Evolutionary conservation across 176 grass and related monocot species (phyloP).

Genomic region (Thalia dealbata): DNA sequence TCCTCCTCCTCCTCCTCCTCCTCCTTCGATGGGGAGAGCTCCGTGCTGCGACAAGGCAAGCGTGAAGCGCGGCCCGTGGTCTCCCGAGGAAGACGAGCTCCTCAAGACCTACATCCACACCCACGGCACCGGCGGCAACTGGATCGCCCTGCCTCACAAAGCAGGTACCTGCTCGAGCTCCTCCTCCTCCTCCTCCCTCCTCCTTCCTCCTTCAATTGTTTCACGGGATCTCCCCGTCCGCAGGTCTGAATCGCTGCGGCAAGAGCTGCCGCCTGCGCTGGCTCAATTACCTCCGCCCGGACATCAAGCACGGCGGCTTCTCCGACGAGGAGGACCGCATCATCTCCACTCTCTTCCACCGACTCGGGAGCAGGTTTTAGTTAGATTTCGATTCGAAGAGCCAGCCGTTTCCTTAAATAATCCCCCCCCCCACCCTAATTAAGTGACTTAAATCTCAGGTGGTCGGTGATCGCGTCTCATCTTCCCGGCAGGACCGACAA

Average conservation of each 20-base stretch:
- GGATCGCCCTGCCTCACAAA: slow-evolving; percentile 75
- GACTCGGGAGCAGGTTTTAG: slow-evolving; percentile 57
- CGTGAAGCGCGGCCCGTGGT: slow-evolving; percentile 77
- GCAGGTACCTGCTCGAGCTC: slow-evolving; percentile 37
- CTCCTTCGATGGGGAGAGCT: slow-evolving; percentile 47
- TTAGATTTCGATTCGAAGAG: neutral
- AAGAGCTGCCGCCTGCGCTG: slow-evolving; percentile 80
- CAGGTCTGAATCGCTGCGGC: slow-evolving; percentile 68
- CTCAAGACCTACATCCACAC: slow-evolving; percentile 44
- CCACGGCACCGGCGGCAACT: slow-evolving; percentile 61
- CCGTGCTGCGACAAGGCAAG: slow-evolving; percentile 81
- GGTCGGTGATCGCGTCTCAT: slow-evolving; percentile 20
- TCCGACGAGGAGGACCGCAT: slow-evolving; percentile 60
- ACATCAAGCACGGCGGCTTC: slow-evolving; percentile 81
- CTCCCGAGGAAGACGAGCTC: slow-evolving; percentile 65
- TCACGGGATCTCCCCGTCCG: too few species aligned
- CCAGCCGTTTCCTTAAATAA: too few species aligned
- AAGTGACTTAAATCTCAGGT: neutral
- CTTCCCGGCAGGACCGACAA: slow-evolving; percentile 18
- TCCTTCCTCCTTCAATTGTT: neutral
- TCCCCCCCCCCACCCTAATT: too few species aligned
- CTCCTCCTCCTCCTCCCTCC: neutral
- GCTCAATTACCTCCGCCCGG: slow-evolving; percentile 67
- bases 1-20: neutral
- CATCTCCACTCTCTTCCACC: slow-evolving; percentile 50